Base-by-base conservation (phyloP, 2,329 filamentous ascomycete genomes). In the Amphichorda felina region DNA sequence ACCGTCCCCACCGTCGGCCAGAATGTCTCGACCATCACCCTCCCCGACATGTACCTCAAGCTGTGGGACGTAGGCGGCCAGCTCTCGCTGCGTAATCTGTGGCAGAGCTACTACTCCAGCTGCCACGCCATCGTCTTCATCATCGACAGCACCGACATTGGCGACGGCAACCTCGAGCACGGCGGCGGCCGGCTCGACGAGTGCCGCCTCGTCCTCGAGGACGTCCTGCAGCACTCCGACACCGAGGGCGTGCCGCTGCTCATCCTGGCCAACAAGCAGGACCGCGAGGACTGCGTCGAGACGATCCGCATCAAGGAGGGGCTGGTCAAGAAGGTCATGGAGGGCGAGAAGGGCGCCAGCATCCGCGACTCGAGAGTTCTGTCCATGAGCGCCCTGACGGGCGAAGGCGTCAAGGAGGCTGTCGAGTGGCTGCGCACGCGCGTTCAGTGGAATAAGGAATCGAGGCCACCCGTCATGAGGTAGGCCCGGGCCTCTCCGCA, bases 31-130 rank as follows among this genome's bases (percentile, higher is more conserved):
- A 91, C 88, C 32, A 84, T 98, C 54, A 77, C 82, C 16, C 71
- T 96, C 17, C 82, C 86, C 13, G 86, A 94, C 57, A 89, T 95
- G 76, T 95, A 96, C 66, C 70, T 98, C 53, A 94, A 95, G 67
- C 82, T 98, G 49, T 96, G 91, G 91, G 91, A 98, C 55, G 86
- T 98, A 1, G 91, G 91, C 44, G 91, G 91, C 6, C 91, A 98
- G 60, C 78, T 91, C 52, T 82, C 75, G 19, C 72, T 98, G 53
- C 80, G 91, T 42, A 81, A 82, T 43, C 75, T 96, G 22, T 98
- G 91, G 91, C 86, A 94, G 58, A 86, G 79, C 58, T 98, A 98
- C 65, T 98, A 95, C 66, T 70, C 78, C 34, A 84, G 77, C 56
- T 94, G 87, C 51, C 91, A 98, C 57, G 91, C 91, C 45, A 94